phyloP scores from a whole-genome alignment of 2,329 filamentous ascomycete species.

The Whalleya microplaca region DNA sequence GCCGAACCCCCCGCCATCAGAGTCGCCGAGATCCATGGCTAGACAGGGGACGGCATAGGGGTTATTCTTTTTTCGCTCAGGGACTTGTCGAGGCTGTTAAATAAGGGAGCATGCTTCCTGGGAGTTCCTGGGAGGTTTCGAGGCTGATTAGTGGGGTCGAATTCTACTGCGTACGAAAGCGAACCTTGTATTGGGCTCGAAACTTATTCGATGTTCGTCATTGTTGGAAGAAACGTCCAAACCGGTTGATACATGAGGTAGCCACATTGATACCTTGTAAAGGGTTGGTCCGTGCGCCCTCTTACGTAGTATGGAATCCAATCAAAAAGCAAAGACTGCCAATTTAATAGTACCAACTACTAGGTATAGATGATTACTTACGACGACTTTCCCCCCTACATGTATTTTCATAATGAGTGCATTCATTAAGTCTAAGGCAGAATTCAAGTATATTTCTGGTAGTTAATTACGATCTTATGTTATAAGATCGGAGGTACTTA shows the following conservation, averaged over 20 bases:
- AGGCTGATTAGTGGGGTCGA: neutral
- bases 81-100: conserved; percentile 20
- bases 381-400: neutral
- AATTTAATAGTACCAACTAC: neutral
- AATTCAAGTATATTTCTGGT: no score
- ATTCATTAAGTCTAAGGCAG: neutral
- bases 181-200: conserved; percentile 15
- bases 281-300: conserved; percentile 14
- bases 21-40: conserved; percentile 64
- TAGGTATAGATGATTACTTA: neutral
- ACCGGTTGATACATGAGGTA: neutral
- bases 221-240: conserved; percentile 2
- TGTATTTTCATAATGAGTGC: neutral
- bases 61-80: conserved; percentile 24
- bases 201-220: conserved; percentile 19
- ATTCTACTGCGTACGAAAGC: neutral
- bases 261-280: neutral
- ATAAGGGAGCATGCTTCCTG: conserved; percentile 29
- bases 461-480: no score
- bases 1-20: conserved; percentile 48
- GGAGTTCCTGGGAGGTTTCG: conserved; percentile 4
- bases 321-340: neutral
- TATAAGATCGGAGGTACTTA: no score
- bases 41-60: conserved; percentile 40
- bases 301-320: neutral